These are phyloP conservation scores for Allantophomopsis lycopodina DNA, from an alignment of 2,329 filamentous ascomycete species.

Conservation along the genomic window DNA sequence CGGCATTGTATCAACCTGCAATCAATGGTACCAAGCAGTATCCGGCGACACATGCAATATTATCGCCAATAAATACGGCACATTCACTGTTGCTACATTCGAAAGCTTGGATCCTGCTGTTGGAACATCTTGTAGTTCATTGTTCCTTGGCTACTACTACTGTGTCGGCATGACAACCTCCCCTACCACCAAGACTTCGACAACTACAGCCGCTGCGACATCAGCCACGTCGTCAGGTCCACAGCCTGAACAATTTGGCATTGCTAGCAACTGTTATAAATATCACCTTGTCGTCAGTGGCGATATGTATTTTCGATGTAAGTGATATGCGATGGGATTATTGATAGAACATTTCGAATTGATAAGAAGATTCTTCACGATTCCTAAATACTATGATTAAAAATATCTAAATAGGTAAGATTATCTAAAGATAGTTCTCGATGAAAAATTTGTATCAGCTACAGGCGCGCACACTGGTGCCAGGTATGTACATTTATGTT, in stretches of 20 bases:
- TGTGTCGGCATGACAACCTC: slow-evolving; percentile 6
- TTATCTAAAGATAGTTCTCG: too few relatives aligned
- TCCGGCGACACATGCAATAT: slow-evolving; percentile 1
- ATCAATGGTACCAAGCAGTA: not conserved
- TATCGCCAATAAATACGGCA: not conserved
- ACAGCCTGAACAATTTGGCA: slow-evolving; percentile 15
- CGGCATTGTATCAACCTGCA: slow-evolving; percentile 1
- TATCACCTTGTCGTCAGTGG: slow-evolving; percentile 18
- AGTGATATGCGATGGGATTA: too few relatives aligned
- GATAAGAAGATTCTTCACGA: too few relatives aligned
- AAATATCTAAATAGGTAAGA: too few relatives aligned
- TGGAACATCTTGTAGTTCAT: not conserved
- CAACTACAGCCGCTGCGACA: slow-evolving; percentile 10
- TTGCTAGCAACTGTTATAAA: slow-evolving; percentile 16
- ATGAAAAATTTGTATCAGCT: too few relatives aligned
- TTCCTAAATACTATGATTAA: too few relatives aligned
- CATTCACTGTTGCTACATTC: slow-evolving; percentile 1
- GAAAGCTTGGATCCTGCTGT: slow-evolving; percentile 1
- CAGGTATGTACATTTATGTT: too few relatives aligned
- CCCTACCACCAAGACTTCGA: slow-evolving; percentile 3
- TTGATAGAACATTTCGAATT: too few relatives aligned
- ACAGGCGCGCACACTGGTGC: too few relatives aligned
- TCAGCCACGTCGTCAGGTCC: slow-evolving; percentile 9
- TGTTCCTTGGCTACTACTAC: slow-evolving; percentile 5
- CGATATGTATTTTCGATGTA: too few relatives aligned